These are phyloP conservation scores for Yamadazyma jaroonii DNA, from an alignment of 1,139 yeast species.

Conservation along the genomic window DNA sequence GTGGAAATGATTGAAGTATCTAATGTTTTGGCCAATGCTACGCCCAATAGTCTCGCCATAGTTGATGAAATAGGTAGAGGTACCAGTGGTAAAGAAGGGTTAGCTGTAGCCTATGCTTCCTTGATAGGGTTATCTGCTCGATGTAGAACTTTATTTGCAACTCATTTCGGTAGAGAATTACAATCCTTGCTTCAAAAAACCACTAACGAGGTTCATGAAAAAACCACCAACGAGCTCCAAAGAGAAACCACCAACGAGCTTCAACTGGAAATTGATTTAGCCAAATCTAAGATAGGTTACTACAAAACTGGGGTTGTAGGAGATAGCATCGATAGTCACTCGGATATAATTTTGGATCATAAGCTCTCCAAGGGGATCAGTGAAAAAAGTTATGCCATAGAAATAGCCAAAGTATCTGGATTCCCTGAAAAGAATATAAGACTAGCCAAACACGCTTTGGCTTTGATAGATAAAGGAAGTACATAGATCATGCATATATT, in stretches of 20 bases:
- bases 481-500: background rate
- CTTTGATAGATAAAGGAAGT: background rate
- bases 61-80: slow-evolving; percentile 98
- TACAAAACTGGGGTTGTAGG: slow-evolving; percentile 48
- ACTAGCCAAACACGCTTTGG: slow-evolving; percentile 46
- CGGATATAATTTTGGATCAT: slow-evolving; percentile 54
- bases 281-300: slow-evolving; percentile 33
- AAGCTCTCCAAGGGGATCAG: slow-evolving; percentile 69
- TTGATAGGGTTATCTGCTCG: slow-evolving; percentile 55
- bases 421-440: slow-evolving; percentile 64
- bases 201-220: slow-evolving; percentile 17
- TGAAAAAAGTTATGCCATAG: slow-evolving; percentile 76
- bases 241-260: slow-evolving; percentile 17
- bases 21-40: slow-evolving; percentile 72
- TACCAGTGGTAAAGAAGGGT: slow-evolving; percentile 85
- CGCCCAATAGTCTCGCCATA: slow-evolving; percentile 74
- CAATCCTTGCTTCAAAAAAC: slow-evolving; percentile 20
- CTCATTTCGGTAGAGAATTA: slow-evolving; percentile 83
- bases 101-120: slow-evolving; percentile 86
- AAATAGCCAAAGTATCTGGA: slow-evolving; percentile 81
- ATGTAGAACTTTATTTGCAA: slow-evolving; percentile 84
- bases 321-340: slow-evolving; percentile 15
- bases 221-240: too few species aligned
- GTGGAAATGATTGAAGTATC: slow-evolving; percentile 98
- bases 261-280: background rate